Evolutionary conservation across 2,329 filamentous ascomycete genomes (phyloP).

Genomic region (Monosporascus sp.): DNA sequence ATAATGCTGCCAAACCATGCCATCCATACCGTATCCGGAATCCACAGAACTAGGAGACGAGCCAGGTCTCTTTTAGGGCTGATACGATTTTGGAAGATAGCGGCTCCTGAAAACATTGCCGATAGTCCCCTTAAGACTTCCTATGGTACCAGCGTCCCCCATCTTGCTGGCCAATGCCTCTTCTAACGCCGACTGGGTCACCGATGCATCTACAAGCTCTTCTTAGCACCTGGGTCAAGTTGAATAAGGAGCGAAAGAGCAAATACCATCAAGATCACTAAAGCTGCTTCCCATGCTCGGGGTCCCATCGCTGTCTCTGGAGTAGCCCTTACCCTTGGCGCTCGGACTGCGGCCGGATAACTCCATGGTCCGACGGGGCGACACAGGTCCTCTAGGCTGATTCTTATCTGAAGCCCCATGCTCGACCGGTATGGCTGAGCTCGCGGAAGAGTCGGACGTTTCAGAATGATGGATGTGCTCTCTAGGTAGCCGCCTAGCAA

Average conservation of each 20-base stretch:
- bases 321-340: constrained; percentile 42
- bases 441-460: constrained; percentile 58
- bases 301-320: constrained; percentile 64
- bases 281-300: constrained; percentile 83
- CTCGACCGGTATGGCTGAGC: constrained; percentile 40
- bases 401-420: constrained; percentile 26
- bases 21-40: too few species aligned
- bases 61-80: not conserved
- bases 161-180: constrained; percentile 71
- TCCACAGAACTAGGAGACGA: too few species aligned
- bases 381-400: constrained; percentile 41
- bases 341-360: constrained; percentile 49
- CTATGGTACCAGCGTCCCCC: constrained; percentile 51
- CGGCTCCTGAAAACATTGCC: constrained; percentile 61
- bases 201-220: constrained; percentile 59
- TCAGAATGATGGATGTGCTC: constrained; percentile 41
- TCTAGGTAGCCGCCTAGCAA: constrained; percentile 25
- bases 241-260: constrained; percentile 3
- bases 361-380: constrained; percentile 55
- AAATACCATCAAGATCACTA: constrained; percentile 71
- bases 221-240: constrained; percentile 4
- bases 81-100: constrained; percentile 38
- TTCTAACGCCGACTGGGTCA: constrained; percentile 75
- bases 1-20: too few species aligned
- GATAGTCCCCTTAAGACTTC: constrained; percentile 62